A percentile compares a stretch with the other conserved stretches of the same genome.
Conservation (phyloP, 2,329 filamentous ascomycete species). For the Neopestalotiopsis sp. region DNA sequence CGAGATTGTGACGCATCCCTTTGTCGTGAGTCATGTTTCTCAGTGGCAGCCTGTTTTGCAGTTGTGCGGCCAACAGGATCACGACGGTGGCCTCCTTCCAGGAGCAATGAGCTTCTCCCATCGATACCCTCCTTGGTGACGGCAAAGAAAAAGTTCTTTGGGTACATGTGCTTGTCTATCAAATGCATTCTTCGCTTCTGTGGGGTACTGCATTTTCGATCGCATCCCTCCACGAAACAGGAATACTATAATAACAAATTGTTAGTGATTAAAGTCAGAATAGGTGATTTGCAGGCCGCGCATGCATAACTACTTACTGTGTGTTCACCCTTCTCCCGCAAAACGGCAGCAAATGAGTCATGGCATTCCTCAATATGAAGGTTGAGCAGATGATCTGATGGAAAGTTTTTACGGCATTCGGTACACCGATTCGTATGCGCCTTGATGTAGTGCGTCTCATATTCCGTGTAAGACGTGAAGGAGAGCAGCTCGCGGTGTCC, state of each 20-base stretch:
- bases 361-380: constrained; percentile 93
- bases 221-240: constrained; percentile 90
- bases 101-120: constrained; percentile 78
- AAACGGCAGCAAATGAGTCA: constrained; percentile 77
- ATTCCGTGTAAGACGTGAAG: constrained; percentile 79
- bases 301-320: constrained; percentile 62
- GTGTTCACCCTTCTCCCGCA: constrained; percentile 81
- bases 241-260: constrained; percentile 63
- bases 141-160: constrained; percentile 85
- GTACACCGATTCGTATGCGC: constrained; percentile 84
- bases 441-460: constrained; percentile 85
- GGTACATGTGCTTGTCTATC: constrained; percentile 94
- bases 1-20: constrained; percentile 24
- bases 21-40: constrained; percentile 36
- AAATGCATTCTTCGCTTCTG: constrained; percentile 87
- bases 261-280: constrained; percentile 17
- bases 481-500: constrained; percentile 74
- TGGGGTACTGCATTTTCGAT: constrained; percentile 80
- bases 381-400: constrained; percentile 78
- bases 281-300: too few species aligned
- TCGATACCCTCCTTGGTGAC: constrained; percentile 92
- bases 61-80: constrained; percentile 34
- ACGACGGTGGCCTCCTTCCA: constrained; percentile 57
- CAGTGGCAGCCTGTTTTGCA: constrained; percentile 28
- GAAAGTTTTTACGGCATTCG: constrained; percentile 87